Evolutionary conservation across 106 monocot species (phyloP), one percentile per base, ranked within the genome.

Genomic region (Allium sativum): DNA sequence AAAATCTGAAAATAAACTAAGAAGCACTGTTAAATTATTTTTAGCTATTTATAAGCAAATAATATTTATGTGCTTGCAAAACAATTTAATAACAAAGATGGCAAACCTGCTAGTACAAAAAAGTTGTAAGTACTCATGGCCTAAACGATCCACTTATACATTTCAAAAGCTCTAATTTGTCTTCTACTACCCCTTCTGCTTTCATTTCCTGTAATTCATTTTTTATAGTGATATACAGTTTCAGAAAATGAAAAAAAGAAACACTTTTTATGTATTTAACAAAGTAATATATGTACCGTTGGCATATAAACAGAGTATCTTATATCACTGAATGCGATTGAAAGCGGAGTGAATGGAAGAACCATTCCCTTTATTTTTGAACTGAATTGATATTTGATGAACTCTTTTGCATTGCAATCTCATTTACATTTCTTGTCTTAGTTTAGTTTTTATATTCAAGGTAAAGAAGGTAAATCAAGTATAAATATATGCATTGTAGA

Each of bases 101-200:
- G n/a, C n/a, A n/a, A n/a, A n/a, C n/a, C 82, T 73, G 45, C 74
- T 78, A 3, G 74, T 71, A 40, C 78, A 77, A 67, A 82, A 74
- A 4, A 82, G 64, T 3, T 74, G 74, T 15, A 78, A 74, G 10
- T 6, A 83, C 68, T 21, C 82, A 74, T 40, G 78, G 82, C 53
- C 74, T 78, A 47, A 83, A 82, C 7, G 74, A 57, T 10, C 74
- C 78, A 42, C 71, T 82, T 13, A 82, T 55, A 21, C 63, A 21
- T 10, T 74, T 74, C 1, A 77, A 59, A 12, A 82, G 73, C 51
- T 44, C 40, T 21, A 77, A 31, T 5, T 58, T 48, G 53, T 78
- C 71, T 65, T 74, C 74, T 51, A 31, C 19, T 7, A 65, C 44
- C 41, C 70, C 74, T 50, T 67, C 12, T 0, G 47, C 66, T 51